These are phyloP conservation scores for Xylariaceae sp. DNA, from an alignment of 2,329 filamentous ascomycete species.

Conservation along the genomic window DNA sequence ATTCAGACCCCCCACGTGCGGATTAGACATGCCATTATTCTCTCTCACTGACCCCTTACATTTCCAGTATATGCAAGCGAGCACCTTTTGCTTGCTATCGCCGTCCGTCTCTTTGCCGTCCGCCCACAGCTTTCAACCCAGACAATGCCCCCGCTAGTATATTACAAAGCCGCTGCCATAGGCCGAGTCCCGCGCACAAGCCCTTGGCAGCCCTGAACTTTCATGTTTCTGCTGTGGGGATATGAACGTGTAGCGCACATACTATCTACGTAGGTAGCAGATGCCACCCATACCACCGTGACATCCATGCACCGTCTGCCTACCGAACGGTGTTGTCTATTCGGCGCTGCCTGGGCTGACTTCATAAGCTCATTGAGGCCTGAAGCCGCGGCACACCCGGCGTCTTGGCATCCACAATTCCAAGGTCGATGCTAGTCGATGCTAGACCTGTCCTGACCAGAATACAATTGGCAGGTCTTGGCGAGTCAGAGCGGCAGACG, in stretches of 20 bases:
- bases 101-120: not conserved
- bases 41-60: not conserved
- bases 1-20: constrained; percentile 1
- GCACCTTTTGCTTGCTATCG: not conserved
- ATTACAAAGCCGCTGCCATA: not conserved
- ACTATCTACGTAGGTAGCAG: not conserved
- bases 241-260: not conserved
- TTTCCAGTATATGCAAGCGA: not conserved
- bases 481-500: constrained; percentile 21
- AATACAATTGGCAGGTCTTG: constrained; percentile 29
- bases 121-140: not conserved
- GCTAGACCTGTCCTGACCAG: no score
- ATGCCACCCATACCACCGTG: not conserved
- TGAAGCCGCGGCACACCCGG: constrained; percentile 13
- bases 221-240: not conserved
- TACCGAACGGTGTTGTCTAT: not conserved
- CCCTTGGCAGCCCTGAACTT: not conserved
- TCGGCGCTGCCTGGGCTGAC: not conserved
- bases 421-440: constrained; percentile 17
- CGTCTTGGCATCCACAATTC: constrained; percentile 15
- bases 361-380: constrained; percentile 3
- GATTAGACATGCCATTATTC: not conserved
- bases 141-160: not conserved
- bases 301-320: not conserved
- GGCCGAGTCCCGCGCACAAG: not conserved